Base-by-base conservation (phyloP, 1,284 basidiomycete genomes). In the Austroboletus niveus region DNA sequence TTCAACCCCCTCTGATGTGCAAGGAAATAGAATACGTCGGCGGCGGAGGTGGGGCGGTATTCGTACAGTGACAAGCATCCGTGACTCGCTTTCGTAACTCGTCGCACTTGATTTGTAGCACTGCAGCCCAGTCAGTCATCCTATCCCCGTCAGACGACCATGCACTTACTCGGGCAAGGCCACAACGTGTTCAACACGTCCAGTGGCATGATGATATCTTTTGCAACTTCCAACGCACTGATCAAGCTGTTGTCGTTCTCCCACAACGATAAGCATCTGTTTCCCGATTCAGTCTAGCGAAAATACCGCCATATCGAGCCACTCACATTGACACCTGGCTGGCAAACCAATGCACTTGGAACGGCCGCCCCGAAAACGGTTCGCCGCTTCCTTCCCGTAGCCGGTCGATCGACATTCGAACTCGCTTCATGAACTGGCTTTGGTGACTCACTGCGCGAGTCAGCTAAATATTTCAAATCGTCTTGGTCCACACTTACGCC, bases 301-400 rank as follows among this genome's bases (percentile, higher is more conserved):
- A 52, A 48, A 27, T 48, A 2, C 20, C 31, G 32, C 30, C n/a
- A 12, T 31, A 34, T 14, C 14, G 14, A 43, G 44, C 14, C 17
- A 71, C 80, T 22, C 58, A 85, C 84, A 81, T 79, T 0, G 78
- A 74, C 10, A 87, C 72, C 57, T 86, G 85, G 53, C 77, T 80
- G 42, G 79, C 73, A 62, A 88, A 87, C 88, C 88, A 90, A 43
- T 79, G 76, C 47, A 84, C 77, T 59, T 85, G 77, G 66, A 81
- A 89, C 0, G 87, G 87, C 0, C 84, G 79, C 27, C 84, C 74
- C 14, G 81, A 77, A 41, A 87, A 72, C 53, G 81, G 70, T 48
- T 81, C 72, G 0, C 76, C 79, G 22, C 77, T 73, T 1, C 72
- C 64, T 44, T 78, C 73, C 14, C 69, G 70, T 22, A 81, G 65